Percentiles rank a stretch among this genome's conserved stretches.
Conservation (phyloP, 139 green algal genomes). For the Chlorella sp. region DNA sequence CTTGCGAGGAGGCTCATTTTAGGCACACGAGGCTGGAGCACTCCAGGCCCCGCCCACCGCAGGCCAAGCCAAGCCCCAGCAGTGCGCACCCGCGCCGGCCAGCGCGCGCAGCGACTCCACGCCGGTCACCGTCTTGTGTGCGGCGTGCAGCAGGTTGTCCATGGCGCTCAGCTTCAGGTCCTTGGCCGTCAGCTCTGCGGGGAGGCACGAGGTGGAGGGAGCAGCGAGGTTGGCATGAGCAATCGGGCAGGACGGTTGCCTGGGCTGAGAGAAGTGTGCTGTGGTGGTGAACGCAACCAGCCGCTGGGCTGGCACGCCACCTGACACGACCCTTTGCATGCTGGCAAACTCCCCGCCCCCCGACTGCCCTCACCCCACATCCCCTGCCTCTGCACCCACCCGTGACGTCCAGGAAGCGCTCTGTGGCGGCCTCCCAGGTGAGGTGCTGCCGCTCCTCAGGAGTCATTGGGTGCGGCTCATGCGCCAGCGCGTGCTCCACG, state of each 20-base stretch:
- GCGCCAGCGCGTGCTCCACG: constrained; percentile 75
- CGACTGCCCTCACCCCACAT: not conserved
- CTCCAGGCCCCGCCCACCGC: no score
- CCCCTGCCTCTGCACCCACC: not conserved
- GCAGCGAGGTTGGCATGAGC: not conserved
- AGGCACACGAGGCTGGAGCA: no score
- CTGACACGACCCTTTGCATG: no score
- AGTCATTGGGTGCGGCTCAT: constrained; percentile 82
- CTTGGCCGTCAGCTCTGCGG: constrained; percentile 59
- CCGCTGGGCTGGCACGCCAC: no score
- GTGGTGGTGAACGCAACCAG: no score
- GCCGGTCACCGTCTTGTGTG: constrained; percentile 72
- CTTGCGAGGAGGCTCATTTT: no score
- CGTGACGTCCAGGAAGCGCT: constrained; percentile 91
- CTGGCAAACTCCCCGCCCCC: not conserved
- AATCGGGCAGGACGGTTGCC: no score
- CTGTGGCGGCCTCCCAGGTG: constrained; percentile 96
- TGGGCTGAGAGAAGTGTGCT: no score
- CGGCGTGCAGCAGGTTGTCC: constrained; percentile 69
- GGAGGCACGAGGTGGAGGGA: no score
- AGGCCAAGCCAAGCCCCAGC: no score
- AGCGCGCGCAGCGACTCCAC: constrained; percentile 68
- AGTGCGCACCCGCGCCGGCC: constrained; percentile 66
- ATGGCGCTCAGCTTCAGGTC: constrained; percentile 60
- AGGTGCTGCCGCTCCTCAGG: constrained; percentile 80